Evolutionary conservation across 306 rosid species (phyloP).

Genomic region (Castanea sativa): DNA sequence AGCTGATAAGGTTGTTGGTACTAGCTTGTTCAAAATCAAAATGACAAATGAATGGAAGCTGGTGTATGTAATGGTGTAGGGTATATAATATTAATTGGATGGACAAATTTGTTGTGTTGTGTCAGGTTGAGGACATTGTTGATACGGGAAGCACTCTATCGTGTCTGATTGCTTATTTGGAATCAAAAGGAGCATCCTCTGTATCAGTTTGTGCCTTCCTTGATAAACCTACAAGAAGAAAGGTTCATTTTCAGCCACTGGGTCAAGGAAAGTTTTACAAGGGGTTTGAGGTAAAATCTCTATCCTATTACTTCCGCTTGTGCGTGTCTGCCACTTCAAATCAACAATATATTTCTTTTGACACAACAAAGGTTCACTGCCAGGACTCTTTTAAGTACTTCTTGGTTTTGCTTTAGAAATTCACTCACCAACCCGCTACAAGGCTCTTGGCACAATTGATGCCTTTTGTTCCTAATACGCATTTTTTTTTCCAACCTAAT

Average conservation of each 20-base stretch:
- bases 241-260: constrained; percentile 50
- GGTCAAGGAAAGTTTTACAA: constrained; percentile 71
- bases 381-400: background rate
- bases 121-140: constrained; percentile 84
- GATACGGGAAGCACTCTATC: constrained; percentile 76
- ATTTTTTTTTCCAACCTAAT: too few relatives aligned
- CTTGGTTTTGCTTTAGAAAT: background rate
- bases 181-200: constrained; percentile 74
- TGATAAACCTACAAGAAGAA: constrained; percentile 73
- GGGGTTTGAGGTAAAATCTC: constrained; percentile 63
- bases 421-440: background rate
- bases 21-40: too few relatives aligned
- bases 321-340: too few relatives aligned
- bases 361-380: too few relatives aligned
- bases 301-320: too few relatives aligned
- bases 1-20: too few relatives aligned
- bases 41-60: too few relatives aligned
- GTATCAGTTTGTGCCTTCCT: constrained; percentile 83
- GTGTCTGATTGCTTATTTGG: constrained; percentile 48
- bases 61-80: too few relatives aligned
- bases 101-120: too few relatives aligned
- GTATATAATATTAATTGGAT: too few relatives aligned
- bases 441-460: background rate
- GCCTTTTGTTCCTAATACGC: background rate
- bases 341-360: too few relatives aligned